These are phyloP conservation scores for Cyberlindnera samutprakarnensis DNA, from an alignment of 805 yeast genomes.

Conservation along the genomic window DNA sequence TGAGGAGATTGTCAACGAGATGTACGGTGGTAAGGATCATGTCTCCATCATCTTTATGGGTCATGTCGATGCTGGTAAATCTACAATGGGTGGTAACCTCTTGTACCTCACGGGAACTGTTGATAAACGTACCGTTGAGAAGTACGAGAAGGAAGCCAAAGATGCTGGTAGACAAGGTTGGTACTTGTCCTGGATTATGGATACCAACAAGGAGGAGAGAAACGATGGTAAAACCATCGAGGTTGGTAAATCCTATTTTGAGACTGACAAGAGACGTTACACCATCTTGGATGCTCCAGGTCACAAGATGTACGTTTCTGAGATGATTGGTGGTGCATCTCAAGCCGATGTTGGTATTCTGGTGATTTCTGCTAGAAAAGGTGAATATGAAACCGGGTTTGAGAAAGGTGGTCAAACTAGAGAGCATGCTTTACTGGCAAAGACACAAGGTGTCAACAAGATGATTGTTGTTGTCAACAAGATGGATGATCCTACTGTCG, in stretches of 20 bases:
- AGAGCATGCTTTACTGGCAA: conserved; percentile 95
- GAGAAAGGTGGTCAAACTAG: conserved; percentile 99
- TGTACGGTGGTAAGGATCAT: conserved; percentile 98
- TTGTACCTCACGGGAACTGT: conserved; percentile 92
- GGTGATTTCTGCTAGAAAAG: conserved; percentile 97
- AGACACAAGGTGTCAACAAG: conserved; percentile 96
- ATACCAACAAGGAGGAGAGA: conserved; percentile 97
- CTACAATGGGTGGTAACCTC: conserved; percentile 98
- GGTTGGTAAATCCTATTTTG: conserved; percentile 96
- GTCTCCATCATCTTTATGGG: conserved; percentile 98
- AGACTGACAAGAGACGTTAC: conserved; percentile 96
- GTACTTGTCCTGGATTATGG: conserved; percentile 99
- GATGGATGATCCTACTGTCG: conserved; percentile 98
- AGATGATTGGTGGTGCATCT: conserved; percentile 99
- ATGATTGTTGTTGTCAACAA: conserved; percentile 91
- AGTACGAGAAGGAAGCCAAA: conserved; percentile 96
- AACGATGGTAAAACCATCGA: conserved; percentile 98
- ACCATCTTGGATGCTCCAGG: conserved; percentile 99
- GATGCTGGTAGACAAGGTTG: conserved; percentile 99
- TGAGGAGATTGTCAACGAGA: conserved; percentile 78
- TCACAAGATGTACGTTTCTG: conserved; percentile 97
- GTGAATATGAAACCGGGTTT: conserved; percentile 98
- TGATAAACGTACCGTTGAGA: conserved; percentile 97
- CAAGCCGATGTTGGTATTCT: conserved; percentile 98
- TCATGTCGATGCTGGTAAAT: conserved; percentile 99